Base-by-base conservation (phyloP, 2,329 filamentous ascomycete species). In the Aspergillus udagawae region DNA sequence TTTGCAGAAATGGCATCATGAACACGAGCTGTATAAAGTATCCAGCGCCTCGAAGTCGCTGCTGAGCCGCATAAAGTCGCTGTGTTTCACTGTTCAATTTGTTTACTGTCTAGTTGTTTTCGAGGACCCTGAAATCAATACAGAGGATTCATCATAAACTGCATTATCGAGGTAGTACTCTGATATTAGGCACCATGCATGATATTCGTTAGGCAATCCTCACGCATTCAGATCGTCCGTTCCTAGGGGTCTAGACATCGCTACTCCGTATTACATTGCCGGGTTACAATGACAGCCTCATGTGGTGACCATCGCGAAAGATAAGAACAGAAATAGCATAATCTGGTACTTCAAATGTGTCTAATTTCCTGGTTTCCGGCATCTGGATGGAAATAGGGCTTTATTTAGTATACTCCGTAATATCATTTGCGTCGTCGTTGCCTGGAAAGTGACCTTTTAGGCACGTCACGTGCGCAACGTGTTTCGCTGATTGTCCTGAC, bases 1-100 rank as follows among this genome's bases (percentile, higher is more conserved):
- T 56, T 52, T 51, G 28, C 53, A 49, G 55, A 59, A 64, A 61
- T 60, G 60, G 62, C 58, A 65, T 63, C 61, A 68, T 70, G 65
- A 66, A 67, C 69, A 71, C 65, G 67, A 66, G 64, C 61, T 73
- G 70, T 73, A 72, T 69, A 73, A 72, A 72, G 60, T 65, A 61
- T 59, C 56, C 63, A 63, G 63, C 57, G 60, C 55, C 53, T 62
- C 61, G 57, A 54, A 54, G 55, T 60, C 56, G 58, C 57, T 60
- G 55, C 55, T 57, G 60, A 60, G 58, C 61, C 54, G 48, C 60
- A 54, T 61, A 58, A 56, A 49, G 59, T 65, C 58, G 52, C 57
- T 23, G 56, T 60, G 53, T 56, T 65, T 56, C 58, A 52, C 47
- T 47, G 47, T 52, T 60, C 54, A 55, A 56, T 59, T 65, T 69